phyloP scores from a whole-genome alignment of 768 basidiomycete genomes.

The Pleurotus cornucopiae region DNA sequence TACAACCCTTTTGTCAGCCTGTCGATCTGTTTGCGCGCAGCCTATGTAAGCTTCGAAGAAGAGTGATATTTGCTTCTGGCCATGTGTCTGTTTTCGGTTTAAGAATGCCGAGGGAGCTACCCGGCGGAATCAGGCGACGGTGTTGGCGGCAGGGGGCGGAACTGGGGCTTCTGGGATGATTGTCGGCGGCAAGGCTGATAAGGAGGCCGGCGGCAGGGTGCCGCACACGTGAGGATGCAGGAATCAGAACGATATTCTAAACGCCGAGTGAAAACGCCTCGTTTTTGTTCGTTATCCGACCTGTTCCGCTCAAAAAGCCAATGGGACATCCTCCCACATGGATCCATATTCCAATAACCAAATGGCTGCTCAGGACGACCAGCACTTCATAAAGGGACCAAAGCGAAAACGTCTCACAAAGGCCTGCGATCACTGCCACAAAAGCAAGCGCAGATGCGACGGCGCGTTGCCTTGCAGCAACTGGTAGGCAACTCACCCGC shows the following conservation, averaged over 20 bases:
- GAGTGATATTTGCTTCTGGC: not conserved
- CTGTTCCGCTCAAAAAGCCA: constrained; percentile 7
- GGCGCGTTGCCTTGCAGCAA: constrained; percentile 80
- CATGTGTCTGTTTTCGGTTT: not conserved
- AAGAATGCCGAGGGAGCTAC: not conserved
- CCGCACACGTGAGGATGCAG: constrained; percentile 6
- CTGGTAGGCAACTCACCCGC: constrained; percentile 41
- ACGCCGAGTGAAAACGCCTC: constrained; percentile 10
- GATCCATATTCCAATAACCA: not conserved
- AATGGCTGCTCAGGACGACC: constrained; percentile 23
- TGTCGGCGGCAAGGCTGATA: constrained; percentile 8
- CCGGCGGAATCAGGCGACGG: not conserved
- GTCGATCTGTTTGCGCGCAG: not conserved
- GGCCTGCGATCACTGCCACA: constrained; percentile 83
- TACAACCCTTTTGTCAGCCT: not conserved
- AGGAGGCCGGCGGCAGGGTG: constrained; percentile 9
- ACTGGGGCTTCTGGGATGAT: constrained; percentile 4
- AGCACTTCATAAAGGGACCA: constrained; percentile 39
- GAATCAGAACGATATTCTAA: constrained; percentile 6
- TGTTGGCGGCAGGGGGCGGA: not conserved
- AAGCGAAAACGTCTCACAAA: constrained; percentile 56
- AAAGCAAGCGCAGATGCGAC: constrained; percentile 80
- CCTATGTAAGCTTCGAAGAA: not conserved
- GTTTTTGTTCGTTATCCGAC: constrained; percentile 10
- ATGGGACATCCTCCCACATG: constrained; percentile 3